Conservation (phyloP, 2,329 filamentous ascomycete genomes). For the Aspergillus neoniger region DNA sequence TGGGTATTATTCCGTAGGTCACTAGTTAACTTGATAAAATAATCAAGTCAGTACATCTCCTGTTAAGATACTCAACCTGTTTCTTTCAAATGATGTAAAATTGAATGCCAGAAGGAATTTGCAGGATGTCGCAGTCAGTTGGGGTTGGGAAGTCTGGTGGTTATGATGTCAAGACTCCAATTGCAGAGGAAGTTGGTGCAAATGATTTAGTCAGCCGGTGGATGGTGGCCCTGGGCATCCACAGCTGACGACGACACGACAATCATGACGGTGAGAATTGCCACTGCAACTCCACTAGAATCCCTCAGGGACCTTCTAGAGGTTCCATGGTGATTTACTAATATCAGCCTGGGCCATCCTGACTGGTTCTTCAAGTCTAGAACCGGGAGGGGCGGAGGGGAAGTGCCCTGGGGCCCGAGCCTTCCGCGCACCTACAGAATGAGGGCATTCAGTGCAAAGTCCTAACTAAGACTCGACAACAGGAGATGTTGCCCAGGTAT, state of each 20-base stretch:
- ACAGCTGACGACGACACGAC: conserved; percentile 7
- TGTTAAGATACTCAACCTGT: background rate
- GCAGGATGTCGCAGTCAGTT: background rate
- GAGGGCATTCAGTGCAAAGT: background rate
- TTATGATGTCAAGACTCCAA: conserved; percentile 4
- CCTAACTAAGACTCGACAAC: too few relatives aligned
- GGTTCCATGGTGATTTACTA: background rate
- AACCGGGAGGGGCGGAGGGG: background rate
- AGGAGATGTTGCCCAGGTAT: background rate
- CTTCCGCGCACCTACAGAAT: background rate
- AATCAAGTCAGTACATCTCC: background rate
- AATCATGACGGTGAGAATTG: conserved; percentile 4
- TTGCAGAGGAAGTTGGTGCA: background rate
- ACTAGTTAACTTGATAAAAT: too few relatives aligned
- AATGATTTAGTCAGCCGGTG: conserved; percentile 5
- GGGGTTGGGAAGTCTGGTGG: background rate
- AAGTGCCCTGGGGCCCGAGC: background rate
- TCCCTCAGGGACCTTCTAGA: conserved; percentile 2
- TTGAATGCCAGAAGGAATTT: background rate
- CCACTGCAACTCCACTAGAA: background rate
- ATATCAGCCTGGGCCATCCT: background rate
- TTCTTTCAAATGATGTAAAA: background rate
- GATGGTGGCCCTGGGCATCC: background rate
- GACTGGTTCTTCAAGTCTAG: conserved; percentile 5
- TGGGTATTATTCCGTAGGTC: background rate